These are phyloP conservation scores for Zymoseptoria crescenta DNA, from an alignment of 2,329 filamentous ascomycete species.

Conservation along the genomic window DNA sequence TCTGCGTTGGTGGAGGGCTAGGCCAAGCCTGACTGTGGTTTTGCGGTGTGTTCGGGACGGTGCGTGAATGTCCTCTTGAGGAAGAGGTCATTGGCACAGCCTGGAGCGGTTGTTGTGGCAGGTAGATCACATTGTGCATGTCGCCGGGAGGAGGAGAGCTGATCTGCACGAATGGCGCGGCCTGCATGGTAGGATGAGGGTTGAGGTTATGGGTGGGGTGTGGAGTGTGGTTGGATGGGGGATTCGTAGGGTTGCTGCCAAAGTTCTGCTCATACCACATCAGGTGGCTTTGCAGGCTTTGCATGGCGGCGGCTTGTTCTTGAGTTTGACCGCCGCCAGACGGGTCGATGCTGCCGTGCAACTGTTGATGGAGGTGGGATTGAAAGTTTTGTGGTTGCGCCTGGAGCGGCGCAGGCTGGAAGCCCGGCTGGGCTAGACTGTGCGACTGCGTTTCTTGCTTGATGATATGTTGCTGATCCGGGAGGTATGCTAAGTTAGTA, in stretches of 20 bases:
- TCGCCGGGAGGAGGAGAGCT: slow-evolving; percentile 13
- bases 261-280: slow-evolving; percentile 25
- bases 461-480: slow-evolving; percentile 66
- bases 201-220: slow-evolving; percentile 9
- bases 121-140: slow-evolving; percentile 16
- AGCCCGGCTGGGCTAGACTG: slow-evolving; percentile 72
- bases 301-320: slow-evolving; percentile 18
- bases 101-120: slow-evolving; percentile 21
- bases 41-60: slow-evolving; percentile 45
- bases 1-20: slow-evolving; percentile 24
- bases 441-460: slow-evolving; percentile 89
- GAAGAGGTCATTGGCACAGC: slow-evolving; percentile 22
- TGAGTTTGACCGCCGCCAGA: slow-evolving; percentile 15
- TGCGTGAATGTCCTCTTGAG: slow-evolving; percentile 33
- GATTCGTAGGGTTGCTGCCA: slow-evolving; percentile 11
- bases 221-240: slow-evolving; percentile 2
- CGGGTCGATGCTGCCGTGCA: slow-evolving; percentile 28
- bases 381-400: slow-evolving; percentile 32
- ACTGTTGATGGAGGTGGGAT: slow-evolving; percentile 47
- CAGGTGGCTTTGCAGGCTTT: slow-evolving; percentile 25
- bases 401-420: slow-evolving; percentile 15
- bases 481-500: slow-evolving; percentile 53
- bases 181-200: slow-evolving; percentile 6
- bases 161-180: slow-evolving; percentile 16
- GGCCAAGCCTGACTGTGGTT: slow-evolving; percentile 32